These are phyloP conservation scores for Fusarium foetens DNA, from an alignment of 2,329 filamentous ascomycete species.

Conservation along the genomic window DNA sequence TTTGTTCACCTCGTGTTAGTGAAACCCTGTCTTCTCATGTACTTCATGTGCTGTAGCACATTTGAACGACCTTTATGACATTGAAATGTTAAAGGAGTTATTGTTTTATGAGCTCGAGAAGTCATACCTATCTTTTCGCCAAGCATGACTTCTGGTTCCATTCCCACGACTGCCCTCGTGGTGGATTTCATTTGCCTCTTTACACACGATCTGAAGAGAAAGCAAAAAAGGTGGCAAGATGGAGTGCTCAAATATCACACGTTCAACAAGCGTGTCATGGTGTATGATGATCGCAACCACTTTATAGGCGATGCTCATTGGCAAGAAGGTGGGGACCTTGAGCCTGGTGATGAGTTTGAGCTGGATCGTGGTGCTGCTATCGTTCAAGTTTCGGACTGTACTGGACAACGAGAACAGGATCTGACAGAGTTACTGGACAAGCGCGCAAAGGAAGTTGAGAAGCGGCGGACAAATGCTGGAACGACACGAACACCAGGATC, in stretches of 20 bases:
- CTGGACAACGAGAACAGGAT: constrained; percentile 81
- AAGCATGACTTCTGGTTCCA: constrained; percentile 28
- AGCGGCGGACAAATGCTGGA: constrained; percentile 58
- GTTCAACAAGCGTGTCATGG: constrained; percentile 92
- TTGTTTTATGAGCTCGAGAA: background rate
- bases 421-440: constrained; percentile 79
- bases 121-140: background rate
- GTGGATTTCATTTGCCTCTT: constrained; percentile 87
- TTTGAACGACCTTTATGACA: background rate
- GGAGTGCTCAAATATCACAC: constrained; percentile 87
- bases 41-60: background rate
- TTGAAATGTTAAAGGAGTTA: constrained; percentile 9
- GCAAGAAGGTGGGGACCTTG: constrained; percentile 73
- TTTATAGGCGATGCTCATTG: constrained; percentile 88
- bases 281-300: constrained; percentile 83
- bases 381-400: constrained; percentile 81
- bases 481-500: constrained; percentile 49
- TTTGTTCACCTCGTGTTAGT: background rate
- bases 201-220: constrained; percentile 84
- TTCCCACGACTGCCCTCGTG: constrained; percentile 71
- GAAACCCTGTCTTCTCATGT: background rate
- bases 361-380: constrained; percentile 80
- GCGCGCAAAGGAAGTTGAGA: constrained; percentile 66
- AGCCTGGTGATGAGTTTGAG: constrained; percentile 83
- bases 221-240: constrained; percentile 95